These are phyloP conservation scores for Magnaporthales sp. DNA, from an alignment of 2,329 filamentous ascomycete species.

Conservation along the genomic window DNA sequence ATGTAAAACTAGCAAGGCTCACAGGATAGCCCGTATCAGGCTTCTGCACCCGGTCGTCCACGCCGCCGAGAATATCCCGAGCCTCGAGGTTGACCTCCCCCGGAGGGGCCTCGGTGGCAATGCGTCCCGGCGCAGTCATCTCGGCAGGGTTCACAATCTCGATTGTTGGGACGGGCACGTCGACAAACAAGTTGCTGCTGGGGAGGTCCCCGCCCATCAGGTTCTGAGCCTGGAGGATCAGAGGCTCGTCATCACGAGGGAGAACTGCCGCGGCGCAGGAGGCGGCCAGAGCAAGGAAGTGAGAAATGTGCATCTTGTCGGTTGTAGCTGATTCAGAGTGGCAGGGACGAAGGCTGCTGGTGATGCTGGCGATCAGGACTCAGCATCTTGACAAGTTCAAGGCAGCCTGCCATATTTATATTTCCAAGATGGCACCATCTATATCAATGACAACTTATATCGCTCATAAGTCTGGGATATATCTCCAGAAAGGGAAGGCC, in stretches of 20 bases:
- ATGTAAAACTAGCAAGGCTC: no score
- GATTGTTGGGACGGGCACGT: background rate
- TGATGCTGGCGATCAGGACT: background rate
- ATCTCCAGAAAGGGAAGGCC: no score
- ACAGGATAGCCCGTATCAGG: background rate
- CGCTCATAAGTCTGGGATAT: no score
- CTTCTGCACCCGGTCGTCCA: conserved; percentile 1
- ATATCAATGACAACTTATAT: no score
- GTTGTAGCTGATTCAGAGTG: no score
- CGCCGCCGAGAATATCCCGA: background rate
- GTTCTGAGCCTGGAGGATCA: background rate
- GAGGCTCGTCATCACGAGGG: background rate
- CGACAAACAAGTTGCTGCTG: background rate
- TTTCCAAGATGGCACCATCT: no score
- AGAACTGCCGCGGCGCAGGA: background rate
- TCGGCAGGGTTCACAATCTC: background rate
- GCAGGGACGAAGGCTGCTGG: no score
- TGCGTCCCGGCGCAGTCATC: background rate
- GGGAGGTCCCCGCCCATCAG: no score
- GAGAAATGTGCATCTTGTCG: background rate
- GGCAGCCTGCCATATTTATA: no score
- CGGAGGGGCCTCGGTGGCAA: background rate
- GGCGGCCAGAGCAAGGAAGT: background rate
- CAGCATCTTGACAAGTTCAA: background rate
- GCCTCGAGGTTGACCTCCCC: background rate